phyloP scores from a whole-genome alignment of 192 early-diverging fungal genomes.

The Coemansia sp. region DNA sequence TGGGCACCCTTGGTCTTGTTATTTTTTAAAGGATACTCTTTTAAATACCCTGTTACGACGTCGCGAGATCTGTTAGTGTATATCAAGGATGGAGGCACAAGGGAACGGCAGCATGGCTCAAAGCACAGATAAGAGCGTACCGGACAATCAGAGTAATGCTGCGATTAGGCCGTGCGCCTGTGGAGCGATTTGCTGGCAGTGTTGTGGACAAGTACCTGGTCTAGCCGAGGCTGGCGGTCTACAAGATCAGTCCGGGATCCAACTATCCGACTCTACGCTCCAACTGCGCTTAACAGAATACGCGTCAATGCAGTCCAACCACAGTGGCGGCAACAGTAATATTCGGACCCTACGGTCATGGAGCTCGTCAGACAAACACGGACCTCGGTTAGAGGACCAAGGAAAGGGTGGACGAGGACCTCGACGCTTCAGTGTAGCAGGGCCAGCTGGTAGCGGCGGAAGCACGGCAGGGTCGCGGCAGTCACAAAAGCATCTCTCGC shows the following conservation, averaged over 20 bases:
- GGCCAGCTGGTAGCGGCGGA: slow-evolving; percentile 28
- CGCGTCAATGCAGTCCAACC: not conserved
- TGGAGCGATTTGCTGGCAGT: slow-evolving; percentile 27
- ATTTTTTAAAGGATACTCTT: not conserved
- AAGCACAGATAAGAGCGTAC: not conserved
- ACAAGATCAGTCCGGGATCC: not conserved
- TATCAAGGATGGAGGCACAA: not conserved
- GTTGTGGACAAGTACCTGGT: slow-evolving; percentile 7
- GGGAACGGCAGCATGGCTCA: not conserved
- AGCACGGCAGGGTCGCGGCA: slow-evolving; percentile 27
- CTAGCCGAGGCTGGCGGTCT: not conserved
- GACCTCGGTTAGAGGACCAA: slow-evolving; percentile 25
- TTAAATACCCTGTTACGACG: not conserved
- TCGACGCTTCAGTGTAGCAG: slow-evolving; percentile 45
- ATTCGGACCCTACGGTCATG: slow-evolving; percentile 47
- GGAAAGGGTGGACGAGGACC: slow-evolving; percentile 1
- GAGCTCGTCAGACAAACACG: slow-evolving; percentile 52
- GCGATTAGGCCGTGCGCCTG: slow-evolving; percentile 12
- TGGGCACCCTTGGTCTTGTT: not conserved
- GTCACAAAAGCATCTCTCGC: slow-evolving; percentile 35
- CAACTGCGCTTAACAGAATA: slow-evolving; percentile 6
- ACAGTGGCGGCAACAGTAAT: not conserved
- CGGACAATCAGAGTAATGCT: not conserved
- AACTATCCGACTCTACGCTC: not conserved
- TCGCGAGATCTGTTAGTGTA: not conserved